Base-by-base conservation (phyloP, 2,329 filamentous ascomycete species). In the Microsporum ferrugineum region DNA sequence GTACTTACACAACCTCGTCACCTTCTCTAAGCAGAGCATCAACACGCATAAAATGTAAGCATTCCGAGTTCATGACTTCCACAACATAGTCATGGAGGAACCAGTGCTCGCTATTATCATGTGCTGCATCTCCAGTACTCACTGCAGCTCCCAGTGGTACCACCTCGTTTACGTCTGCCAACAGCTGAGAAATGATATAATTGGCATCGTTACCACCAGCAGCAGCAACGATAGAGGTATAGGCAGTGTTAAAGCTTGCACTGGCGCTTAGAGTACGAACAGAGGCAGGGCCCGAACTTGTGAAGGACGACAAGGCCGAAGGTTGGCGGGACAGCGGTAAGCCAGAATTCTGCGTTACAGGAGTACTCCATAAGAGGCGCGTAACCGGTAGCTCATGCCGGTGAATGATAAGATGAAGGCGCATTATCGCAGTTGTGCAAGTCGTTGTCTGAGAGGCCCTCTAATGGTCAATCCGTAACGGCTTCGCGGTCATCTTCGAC, bases 81-180 rank as follows among this genome's bases (percentile, higher is more conserved):
- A 96, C 89, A 6, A 83, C 83, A 72, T 97, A 97, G 71, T 96
- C 89, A 69, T 96, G 91, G 2, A 96, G 76, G 0, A 89, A 90
- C 89, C 90, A 96, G 63, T 90, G 71, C 6, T 75, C 74, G 56
- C 72, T 73, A 55, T 55, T 2, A 45, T 64, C 68, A 41, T 72
- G 71, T 6, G 68, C 49, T 27, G 38, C 31, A 29, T 57, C 39
- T 5, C 36, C 43, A 45, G 43, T 34, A 27, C 71, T 69, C 43
- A 70, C 68, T 45, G 80, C 80, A 61, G 86, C 85, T 75, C 96
- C 91, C 0, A 97, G 82, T 0, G 91, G 91, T 1, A 96, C 78
- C 14, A 88, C 80, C 49, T 88, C 83, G 73, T 95, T 91, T 66
- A 96, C 79, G 63, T 89, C 82, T 65, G 88, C 84, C 41, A 96